Evolutionary conservation across 805 yeast genomes (phyloP), one percentile per base, ranked within the genome.

Genomic region (Saturnispora mendoncae): DNA sequence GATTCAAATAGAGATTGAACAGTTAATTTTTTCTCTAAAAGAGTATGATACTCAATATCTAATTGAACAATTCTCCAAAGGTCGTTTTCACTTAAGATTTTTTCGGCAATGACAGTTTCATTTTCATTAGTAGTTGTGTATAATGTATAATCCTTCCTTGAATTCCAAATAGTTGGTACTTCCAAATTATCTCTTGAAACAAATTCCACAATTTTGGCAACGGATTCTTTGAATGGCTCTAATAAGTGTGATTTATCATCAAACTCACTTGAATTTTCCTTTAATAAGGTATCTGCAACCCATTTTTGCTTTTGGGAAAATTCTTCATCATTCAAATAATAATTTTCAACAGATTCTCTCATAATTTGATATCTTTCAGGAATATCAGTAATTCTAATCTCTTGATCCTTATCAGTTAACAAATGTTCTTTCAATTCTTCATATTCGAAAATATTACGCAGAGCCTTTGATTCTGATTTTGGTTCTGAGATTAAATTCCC

Each of bases 131-230:
- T 51, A 32, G 70, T 70, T 8, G 84, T 72, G 51, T 68, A 68
- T 45, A 84, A 65, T 15, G 86, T 67, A 56, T 84, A 86, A 61
- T 92, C 97, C 62, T 94, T 84, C 59, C 97, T 83, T 57, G 87
- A 95, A 20, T 87, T 83, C 84, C 95, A 87, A 46, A 92, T 87
- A 53, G 87, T 84, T 9, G 98, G 97, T 4, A 90, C 95, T 58
- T 92, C 98, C 48, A 82, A 71, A 44, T 79, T 71, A 37, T 88
- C 94, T 51, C 76, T 77, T 12, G 87, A 70, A 24, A 92, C 66
- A 49, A 78, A 87, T 55, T 69, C 84, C 53, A 74, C 80, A 34
- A 71, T 84, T 61, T 73, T 78, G 10, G 76, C 74, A 6, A 92
- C 84, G 1, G 95, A 80, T 29, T 68, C 72, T 42, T 68, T 68